phyloP scores from a whole-genome alignment of 2,329 filamentous ascomycete genomes.

The Ophiostoma australiae region DNA sequence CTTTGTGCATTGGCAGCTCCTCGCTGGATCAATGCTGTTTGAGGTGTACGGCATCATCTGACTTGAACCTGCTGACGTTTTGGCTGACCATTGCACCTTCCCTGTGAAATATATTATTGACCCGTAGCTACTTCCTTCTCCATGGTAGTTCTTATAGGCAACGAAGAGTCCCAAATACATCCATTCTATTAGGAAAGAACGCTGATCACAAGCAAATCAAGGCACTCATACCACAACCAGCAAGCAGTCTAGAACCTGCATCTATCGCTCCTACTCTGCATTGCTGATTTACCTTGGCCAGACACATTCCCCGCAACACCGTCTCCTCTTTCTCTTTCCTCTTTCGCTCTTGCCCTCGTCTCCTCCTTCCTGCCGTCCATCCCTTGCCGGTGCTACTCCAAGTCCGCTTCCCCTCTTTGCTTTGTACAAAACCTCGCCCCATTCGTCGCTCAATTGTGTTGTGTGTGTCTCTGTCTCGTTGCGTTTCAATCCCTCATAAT shows the following conservation, averaged over 20 bases:
- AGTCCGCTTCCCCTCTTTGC: slow-evolving; percentile 12
- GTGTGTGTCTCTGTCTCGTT: background rate
- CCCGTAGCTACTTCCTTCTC: background rate
- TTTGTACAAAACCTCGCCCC: background rate
- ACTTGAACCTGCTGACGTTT: background rate
- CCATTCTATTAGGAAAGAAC: background rate
- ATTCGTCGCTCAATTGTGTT: slow-evolving; percentile 8
- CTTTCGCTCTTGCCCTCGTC: background rate
- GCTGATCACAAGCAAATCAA: background rate
- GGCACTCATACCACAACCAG: background rate
- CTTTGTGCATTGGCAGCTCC: background rate
- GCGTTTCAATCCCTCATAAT: slow-evolving; percentile 1
- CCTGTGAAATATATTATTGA: background rate
- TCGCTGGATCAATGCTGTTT: background rate
- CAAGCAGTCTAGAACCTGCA: background rate
- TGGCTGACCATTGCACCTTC: background rate
- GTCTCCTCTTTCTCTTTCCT: background rate
- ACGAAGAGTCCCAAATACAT: background rate
- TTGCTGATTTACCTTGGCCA: background rate
- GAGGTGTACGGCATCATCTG: background rate
- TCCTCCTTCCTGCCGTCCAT: background rate
- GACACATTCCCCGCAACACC: slow-evolving; percentile 8
- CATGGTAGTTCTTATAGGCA: background rate
- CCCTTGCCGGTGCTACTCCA: slow-evolving; percentile 3
- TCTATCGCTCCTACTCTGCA: background rate